A percentile compares a stretch with the other conserved stretches of the same genome.
These are phyloP conservation scores for Piper betle DNA, from an alignment of 164 flowering plant species.

Conservation along the genomic window DNA sequence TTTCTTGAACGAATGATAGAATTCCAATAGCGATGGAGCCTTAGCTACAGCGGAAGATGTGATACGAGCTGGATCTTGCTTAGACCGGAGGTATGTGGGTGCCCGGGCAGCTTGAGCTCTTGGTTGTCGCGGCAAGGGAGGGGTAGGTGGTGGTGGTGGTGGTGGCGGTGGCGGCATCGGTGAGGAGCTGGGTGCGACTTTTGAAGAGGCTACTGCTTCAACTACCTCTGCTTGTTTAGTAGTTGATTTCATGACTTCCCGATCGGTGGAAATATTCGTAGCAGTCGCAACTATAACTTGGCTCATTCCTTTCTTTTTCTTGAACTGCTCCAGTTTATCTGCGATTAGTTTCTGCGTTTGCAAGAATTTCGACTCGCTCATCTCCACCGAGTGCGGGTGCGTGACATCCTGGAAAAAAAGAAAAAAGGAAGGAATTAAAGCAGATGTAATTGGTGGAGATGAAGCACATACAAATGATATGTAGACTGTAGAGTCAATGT, in stretches of 20 bases:
- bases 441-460: background rate
- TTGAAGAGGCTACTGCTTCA: slow-evolving; percentile 10
- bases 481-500: background rate
- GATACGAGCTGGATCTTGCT: slow-evolving; percentile 16
- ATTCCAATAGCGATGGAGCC: slow-evolving; percentile 29
- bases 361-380: slow-evolving; percentile 24
- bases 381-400: slow-evolving; percentile 16
- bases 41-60: slow-evolving; percentile 17
- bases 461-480: background rate
- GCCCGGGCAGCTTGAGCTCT: slow-evolving; percentile 10
- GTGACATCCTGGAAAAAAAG: slow-evolving; percentile 19
- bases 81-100: slow-evolving; percentile 17
- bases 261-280: slow-evolving; percentile 3
- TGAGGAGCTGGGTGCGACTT: slow-evolving; percentile 3
- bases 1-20: slow-evolving; percentile 38
- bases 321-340: slow-evolving; percentile 24
- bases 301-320: slow-evolving; percentile 13
- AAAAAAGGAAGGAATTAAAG: background rate
- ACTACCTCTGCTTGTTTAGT: slow-evolving; percentile 4
- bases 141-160: slow-evolving; percentile 25
- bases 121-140: slow-evolving; percentile 18
- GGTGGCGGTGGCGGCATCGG: slow-evolving; percentile 18
- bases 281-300: slow-evolving; percentile 8
- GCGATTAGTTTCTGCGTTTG: slow-evolving; percentile 42
- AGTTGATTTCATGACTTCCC: slow-evolving; percentile 1